phyloP scores from a whole-genome alignment of 768 basidiomycete species.

The Russula sp. region DNA sequence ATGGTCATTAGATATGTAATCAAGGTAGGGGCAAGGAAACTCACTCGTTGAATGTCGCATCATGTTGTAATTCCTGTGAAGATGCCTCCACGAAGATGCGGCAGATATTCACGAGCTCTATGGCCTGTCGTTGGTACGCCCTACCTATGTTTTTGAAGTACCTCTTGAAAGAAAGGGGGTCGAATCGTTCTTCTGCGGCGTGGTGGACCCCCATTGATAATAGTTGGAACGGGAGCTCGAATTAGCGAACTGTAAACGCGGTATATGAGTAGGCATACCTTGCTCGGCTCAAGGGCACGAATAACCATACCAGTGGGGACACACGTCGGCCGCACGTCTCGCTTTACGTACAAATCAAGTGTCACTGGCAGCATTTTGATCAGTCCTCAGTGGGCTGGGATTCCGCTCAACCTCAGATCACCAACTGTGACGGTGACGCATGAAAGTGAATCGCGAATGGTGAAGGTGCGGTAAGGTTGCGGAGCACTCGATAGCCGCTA shows the following conservation, averaged over 20 bases:
- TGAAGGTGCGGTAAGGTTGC: too few species aligned
- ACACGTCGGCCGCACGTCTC: background rate
- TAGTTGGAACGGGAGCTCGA: background rate
- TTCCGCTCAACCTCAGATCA: background rate
- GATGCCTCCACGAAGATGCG: background rate
- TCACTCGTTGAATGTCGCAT: background rate
- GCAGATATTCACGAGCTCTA: conserved; percentile 7
- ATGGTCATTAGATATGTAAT: background rate
- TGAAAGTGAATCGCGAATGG: background rate
- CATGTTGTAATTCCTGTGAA: background rate
- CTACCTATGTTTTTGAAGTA: background rate
- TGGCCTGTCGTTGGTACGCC: conserved; percentile 11
- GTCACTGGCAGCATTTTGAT: background rate
- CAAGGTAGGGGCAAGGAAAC: background rate
- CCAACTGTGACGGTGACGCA: background rate
- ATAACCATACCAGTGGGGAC: background rate
- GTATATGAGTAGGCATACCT: background rate
- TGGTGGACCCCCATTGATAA: background rate
- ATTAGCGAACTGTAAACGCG: background rate
- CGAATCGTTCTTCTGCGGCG: background rate
- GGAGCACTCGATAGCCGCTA: background rate
- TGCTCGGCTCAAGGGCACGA: background rate
- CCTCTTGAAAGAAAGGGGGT: background rate
- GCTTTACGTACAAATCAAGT: background rate
- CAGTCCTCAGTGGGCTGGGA: background rate